phyloP scores from a whole-genome alignment of 495 filamentous ascomycete genomes.

The Chaetomium tenue region DNA sequence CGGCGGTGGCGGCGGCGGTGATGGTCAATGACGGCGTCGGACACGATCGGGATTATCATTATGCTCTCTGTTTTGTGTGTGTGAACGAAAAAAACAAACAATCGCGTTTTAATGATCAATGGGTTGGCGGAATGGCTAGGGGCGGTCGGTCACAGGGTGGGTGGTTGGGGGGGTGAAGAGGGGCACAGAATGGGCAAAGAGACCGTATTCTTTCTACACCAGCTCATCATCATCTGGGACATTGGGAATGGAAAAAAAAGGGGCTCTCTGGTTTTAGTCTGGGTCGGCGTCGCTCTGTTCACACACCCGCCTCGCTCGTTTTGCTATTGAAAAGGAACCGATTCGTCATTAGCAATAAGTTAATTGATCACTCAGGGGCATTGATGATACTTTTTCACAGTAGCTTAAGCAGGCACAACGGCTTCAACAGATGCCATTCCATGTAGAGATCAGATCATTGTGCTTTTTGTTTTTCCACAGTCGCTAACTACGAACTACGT shows the following conservation, averaged over 20 bases:
- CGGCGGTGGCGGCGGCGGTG: background rate
- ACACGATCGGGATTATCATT: background rate
- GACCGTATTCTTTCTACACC: background rate
- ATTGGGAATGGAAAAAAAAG: background rate
- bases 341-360: no score
- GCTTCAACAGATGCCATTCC: no score
- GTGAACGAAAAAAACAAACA: background rate
- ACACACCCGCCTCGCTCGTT: background rate
- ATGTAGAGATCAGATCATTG: no score
- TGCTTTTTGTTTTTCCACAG: no score
- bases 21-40: background rate
- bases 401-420: no score
- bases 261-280: background rate
- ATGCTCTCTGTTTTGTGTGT: background rate
- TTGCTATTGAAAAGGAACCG: background rate
- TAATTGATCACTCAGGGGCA: background rate
- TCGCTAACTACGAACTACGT: no score
- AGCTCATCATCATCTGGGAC: background rate
- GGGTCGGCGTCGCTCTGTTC: background rate
- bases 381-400: no score
- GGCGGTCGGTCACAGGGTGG: background rate
- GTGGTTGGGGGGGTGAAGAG: background rate
- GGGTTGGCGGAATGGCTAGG: background rate
- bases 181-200: background rate
- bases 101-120: conserved; percentile 2